Percentiles rank a stretch among this genome's conserved stretches.
Evolutionary conservation across 352 stramenopile species (phyloP).

Genomic region (Blastocystis sp.): DNA sequence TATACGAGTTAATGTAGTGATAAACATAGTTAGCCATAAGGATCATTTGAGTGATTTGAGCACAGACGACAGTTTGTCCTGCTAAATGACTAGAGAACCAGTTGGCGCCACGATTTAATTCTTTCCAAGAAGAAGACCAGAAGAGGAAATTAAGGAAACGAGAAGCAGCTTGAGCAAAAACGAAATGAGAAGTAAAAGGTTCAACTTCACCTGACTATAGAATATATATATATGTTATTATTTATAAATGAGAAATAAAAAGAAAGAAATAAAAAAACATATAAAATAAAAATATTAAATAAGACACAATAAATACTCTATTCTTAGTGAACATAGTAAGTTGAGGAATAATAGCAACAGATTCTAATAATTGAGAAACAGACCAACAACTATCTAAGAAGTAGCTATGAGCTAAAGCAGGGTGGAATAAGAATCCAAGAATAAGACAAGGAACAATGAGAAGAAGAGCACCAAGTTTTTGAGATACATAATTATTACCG

Average conservation of each 20-base stretch:
- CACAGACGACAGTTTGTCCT: slow-evolving; percentile 47
- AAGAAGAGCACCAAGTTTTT: slow-evolving; percentile 62
- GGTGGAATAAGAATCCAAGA: slow-evolving; percentile 19
- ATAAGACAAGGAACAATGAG: slow-evolving; percentile 62
- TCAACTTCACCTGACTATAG: slow-evolving; percentile 65
- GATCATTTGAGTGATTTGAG: slow-evolving; percentile 87
- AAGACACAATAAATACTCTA: background rate
- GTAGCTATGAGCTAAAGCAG: slow-evolving; percentile 10
- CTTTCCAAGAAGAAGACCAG: slow-evolving; percentile 92
- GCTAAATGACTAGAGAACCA: slow-evolving; percentile 29
- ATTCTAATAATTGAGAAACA: slow-evolving; percentile 63
- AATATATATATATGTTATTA: background rate
- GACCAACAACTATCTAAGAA: slow-evolving; percentile 56
- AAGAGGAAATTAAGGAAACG: slow-evolving; percentile 87
- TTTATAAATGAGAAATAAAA: too few species aligned
- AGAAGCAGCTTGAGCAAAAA: slow-evolving; percentile 82
- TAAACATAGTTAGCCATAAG: slow-evolving; percentile 97
- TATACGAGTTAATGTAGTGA: slow-evolving; percentile 97
- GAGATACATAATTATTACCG: slow-evolving; percentile 43
- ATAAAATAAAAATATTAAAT: too few species aligned
- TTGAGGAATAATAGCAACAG: slow-evolving; percentile 60
- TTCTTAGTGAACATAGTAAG: slow-evolving; percentile 70
- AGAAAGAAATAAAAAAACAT: too few species aligned
- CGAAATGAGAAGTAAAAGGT: slow-evolving; percentile 55
- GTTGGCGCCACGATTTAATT: slow-evolving; percentile 60